These are phyloP conservation scores for Linnemannia zychae DNA, from an alignment of 192 early-diverging fungal species.

Conservation along the genomic window DNA sequence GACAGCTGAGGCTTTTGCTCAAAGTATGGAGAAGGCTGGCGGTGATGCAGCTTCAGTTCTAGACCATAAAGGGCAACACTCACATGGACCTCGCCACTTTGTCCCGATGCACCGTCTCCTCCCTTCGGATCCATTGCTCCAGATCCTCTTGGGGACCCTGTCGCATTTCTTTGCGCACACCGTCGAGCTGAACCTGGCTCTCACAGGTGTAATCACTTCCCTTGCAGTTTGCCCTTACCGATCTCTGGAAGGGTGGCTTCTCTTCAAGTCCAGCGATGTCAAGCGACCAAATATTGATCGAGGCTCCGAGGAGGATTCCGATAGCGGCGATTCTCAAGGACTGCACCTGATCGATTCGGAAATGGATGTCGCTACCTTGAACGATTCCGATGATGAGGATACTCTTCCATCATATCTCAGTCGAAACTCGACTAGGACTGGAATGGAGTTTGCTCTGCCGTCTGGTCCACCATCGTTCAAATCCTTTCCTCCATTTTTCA, in stretches of 20 bases:
- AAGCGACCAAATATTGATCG: slow-evolving; percentile 31
- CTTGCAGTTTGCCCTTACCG: slow-evolving; percentile 82
- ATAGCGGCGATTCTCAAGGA: slow-evolving; percentile 7
- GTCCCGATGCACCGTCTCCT: slow-evolving; percentile 63
- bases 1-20: not conserved
- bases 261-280: slow-evolving; percentile 64
- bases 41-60: not conserved
- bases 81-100: not conserved
- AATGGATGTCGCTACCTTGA: not conserved
- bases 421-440: not conserved
- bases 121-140: slow-evolving; percentile 74
- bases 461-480: slow-evolving; percentile 59
- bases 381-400: slow-evolving; percentile 57
- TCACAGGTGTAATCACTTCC: slow-evolving; percentile 91
- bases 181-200: slow-evolving; percentile 88
- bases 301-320: slow-evolving; percentile 55
- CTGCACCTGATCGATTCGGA: not conserved
- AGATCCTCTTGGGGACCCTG: slow-evolving; percentile 73
- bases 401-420: slow-evolving; percentile 25
- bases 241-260: slow-evolving; percentile 80
- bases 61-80: not conserved
- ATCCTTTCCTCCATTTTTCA: slow-evolving; percentile 74
- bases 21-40: slow-evolving; percentile 22
- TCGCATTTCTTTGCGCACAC: slow-evolving; percentile 89
- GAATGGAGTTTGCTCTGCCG: slow-evolving; percentile 23